Conservation (phyloP, 2,329 filamentous ascomycete species). For the Stylonectria norvegica region DNA sequence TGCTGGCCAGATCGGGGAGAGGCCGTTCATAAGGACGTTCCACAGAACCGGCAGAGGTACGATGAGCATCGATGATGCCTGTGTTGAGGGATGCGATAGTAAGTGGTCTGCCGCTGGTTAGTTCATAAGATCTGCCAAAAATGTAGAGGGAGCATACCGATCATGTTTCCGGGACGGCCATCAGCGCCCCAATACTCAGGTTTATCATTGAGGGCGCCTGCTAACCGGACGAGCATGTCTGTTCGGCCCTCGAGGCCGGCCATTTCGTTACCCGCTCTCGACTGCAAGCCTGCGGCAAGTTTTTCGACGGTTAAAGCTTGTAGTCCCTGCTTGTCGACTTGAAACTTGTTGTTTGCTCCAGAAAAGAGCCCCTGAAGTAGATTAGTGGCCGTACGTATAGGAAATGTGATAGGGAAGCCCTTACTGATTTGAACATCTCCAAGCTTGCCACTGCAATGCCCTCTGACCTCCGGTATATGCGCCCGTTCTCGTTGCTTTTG, state of each 20-base stretch:
- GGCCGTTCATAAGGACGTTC: constrained; percentile 83
- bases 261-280: constrained; percentile 73
- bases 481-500: constrained; percentile 84
- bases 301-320: constrained; percentile 68
- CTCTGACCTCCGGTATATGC: constrained; percentile 79
- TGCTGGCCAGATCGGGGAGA: constrained; percentile 83
- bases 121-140: constrained; percentile 1
- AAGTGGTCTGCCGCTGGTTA: constrained; percentile 69
- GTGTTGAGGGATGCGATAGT: constrained; percentile 85
- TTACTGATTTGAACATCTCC: constrained; percentile 86
- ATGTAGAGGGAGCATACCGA: constrained; percentile 63
- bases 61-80: constrained; percentile 83
- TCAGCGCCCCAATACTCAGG: constrained; percentile 80
- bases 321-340: constrained; percentile 83
- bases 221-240: constrained; percentile 71
- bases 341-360: constrained; percentile 74
- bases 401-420: no score
- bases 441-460: constrained; percentile 72
- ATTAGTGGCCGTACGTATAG: constrained; percentile 17
- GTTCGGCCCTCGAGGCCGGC: constrained; percentile 83
- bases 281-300: constrained; percentile 81
- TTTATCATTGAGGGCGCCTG: constrained; percentile 70
- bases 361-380: constrained; percentile 70
- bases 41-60: constrained; percentile 84
- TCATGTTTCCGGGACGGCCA: constrained; percentile 87